Evolutionary conservation across 1,284 basidiomycete genomes (phyloP).

Genomic region (Microbotryum silenes-acaulis): DNA sequence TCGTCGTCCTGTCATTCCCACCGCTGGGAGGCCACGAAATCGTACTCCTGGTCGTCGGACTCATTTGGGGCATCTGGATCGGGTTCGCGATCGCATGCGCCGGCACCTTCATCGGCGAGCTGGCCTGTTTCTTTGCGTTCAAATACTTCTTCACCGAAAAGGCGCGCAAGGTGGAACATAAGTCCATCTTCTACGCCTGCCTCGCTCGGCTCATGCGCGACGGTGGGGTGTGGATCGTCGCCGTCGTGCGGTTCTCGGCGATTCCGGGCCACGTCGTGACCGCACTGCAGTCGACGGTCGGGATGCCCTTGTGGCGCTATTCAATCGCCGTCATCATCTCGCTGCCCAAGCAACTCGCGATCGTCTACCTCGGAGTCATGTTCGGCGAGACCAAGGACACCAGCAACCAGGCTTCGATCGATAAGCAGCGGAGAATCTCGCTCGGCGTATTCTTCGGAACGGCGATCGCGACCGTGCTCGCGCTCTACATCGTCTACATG

Average conservation of each 20-base stretch:
- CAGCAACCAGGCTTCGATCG: not conserved
- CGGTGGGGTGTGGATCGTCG: constrained; percentile 40
- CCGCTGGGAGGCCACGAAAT: constrained; percentile 42
- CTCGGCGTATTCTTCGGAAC: constrained; percentile 17
- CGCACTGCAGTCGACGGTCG: constrained; percentile 32
- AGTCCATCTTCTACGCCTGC: constrained; percentile 41
- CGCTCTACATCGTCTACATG: constrained; percentile 22
- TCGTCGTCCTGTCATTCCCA: constrained; percentile 43
- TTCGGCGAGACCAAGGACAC: constrained; percentile 18
- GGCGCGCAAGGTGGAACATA: constrained; percentile 37
- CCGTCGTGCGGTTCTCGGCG: constrained; percentile 36
- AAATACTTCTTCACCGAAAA: constrained; percentile 38
- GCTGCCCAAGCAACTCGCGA: constrained; percentile 41
- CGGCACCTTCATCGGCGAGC: constrained; percentile 40
- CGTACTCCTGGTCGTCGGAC: constrained; percentile 38
- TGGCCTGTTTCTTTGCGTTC: constrained; percentile 40
- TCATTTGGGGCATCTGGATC: constrained; percentile 42
- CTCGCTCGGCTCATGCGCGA: constrained; percentile 38
- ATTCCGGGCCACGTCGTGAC: constrained; percentile 39
- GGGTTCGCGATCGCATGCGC: constrained; percentile 40
- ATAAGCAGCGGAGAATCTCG: constrained; percentile 8
- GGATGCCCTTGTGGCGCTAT: constrained; percentile 37
- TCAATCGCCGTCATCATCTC: constrained; percentile 38
- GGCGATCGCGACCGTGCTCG: constrained; percentile 16
- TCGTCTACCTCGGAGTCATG: constrained; percentile 36